These are phyloP conservation scores for Rhododendron molle DNA, from an alignment of 148 eudicot genomes.

Conservation along the genomic window DNA sequence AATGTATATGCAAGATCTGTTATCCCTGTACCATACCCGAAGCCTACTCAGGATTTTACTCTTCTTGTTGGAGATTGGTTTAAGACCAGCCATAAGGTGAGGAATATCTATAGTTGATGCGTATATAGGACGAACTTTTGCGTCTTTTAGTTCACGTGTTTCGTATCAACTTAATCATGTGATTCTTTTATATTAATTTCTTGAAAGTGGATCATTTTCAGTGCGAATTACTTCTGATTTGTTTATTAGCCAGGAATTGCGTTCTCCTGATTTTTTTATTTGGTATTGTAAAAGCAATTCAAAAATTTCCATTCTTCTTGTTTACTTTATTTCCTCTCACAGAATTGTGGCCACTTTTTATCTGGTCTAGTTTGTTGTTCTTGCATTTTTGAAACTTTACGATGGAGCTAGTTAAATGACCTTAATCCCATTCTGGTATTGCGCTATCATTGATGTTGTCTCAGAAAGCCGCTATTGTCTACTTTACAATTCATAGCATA, in stretches of 20 bases:
- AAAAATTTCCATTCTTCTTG: background rate
- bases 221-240: background rate
- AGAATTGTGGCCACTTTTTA: background rate
- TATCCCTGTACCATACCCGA: conserved; percentile 69
- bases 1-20: conserved; percentile 70
- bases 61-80: conserved; percentile 83
- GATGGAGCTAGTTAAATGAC: background rate
- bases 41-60: conserved; percentile 71
- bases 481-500: background rate
- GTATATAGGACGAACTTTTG: background rate
- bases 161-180: background rate
- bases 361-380: background rate
- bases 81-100: conserved; percentile 66
- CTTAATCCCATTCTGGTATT: background rate
- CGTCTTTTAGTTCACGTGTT: background rate
- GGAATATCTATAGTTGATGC: background rate
- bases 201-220: background rate
- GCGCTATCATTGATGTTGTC: background rate
- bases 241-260: background rate
- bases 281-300: background rate
- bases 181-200: background rate
- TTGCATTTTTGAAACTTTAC: background rate
- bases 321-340: background rate
- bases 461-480: background rate
- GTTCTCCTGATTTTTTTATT: no score